phyloP scores from a whole-genome alignment of 306 rosid species.

The Cicer judaicum region DNA sequence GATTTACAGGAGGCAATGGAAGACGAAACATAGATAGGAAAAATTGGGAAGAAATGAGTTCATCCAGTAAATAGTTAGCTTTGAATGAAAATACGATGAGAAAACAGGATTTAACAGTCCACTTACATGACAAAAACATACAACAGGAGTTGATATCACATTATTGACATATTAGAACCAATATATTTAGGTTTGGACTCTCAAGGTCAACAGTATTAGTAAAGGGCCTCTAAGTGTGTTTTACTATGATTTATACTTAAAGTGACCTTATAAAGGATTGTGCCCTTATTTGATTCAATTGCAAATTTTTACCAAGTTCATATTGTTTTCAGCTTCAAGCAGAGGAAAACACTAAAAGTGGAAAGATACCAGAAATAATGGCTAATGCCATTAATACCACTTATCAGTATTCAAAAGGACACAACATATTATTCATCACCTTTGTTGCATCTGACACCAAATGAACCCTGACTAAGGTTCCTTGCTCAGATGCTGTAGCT shows the following conservation, averaged over 20 bases:
- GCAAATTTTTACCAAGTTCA: conserved; percentile 27
- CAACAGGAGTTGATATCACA: background rate
- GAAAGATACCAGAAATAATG: conserved; percentile 29
- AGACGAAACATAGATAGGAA: background rate
- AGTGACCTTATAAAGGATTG: conserved; percentile 7
- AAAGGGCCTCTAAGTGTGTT: conserved; percentile 6
- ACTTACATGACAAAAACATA: background rate
- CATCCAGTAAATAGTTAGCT: background rate
- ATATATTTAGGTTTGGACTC: conserved; percentile 2
- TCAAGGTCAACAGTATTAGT: conserved; percentile 15
- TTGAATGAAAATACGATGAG: background rate
- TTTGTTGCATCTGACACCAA: conserved; percentile 86
- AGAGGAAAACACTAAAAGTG: conserved; percentile 9
- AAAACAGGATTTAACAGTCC: conserved; percentile 13
- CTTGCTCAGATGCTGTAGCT: conserved; percentile 99
- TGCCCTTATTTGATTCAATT: conserved; percentile 16
- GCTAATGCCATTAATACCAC: conserved; percentile 28
- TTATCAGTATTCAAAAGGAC: conserved; percentile 21
- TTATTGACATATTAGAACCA: conserved; percentile 24
- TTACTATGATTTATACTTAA: background rate
- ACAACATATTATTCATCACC: conserved; percentile 57
- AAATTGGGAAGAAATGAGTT: background rate
- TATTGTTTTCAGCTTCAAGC: conserved; percentile 20
- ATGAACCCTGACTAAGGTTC: conserved; percentile 92
- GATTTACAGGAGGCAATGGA: no score